Conservation (phyloP, 805 yeast genomes). For the Brettanomyces anomalus region DNA sequence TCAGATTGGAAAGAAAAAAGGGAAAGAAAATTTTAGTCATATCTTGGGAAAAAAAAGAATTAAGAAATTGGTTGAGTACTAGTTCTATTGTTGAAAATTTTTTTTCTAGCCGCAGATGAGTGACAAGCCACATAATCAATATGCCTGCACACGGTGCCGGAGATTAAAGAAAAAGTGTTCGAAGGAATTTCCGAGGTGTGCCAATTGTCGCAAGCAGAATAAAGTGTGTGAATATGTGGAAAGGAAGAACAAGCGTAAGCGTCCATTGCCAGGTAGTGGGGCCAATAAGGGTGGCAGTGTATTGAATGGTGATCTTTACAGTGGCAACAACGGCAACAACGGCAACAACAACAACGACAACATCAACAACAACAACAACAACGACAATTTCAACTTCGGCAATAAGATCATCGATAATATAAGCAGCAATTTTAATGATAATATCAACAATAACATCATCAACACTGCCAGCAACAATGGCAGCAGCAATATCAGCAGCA, state of each 20-base stretch:
- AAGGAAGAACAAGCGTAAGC: slow-evolving; percentile 22
- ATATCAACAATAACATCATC: not conserved
- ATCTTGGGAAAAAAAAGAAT: too few relatives aligned
- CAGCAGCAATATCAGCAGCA: not conserved
- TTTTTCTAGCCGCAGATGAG: too few relatives aligned
- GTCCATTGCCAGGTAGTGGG: not conserved
- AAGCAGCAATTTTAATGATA: too few relatives aligned
- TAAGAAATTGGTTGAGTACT: too few relatives aligned
- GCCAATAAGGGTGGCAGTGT: not conserved
- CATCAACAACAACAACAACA: not conserved
- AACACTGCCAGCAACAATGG: not conserved
- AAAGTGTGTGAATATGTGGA: slow-evolving; percentile 35
- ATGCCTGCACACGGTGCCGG: slow-evolving; percentile 39
- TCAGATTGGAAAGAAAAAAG: too few relatives aligned
- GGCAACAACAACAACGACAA: not conserved
- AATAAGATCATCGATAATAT: not conserved
- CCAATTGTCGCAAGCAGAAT: slow-evolving; percentile 31
- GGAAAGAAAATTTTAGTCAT: too few relatives aligned
- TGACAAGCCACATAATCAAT: slow-evolving; percentile 10
- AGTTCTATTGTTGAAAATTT: too few relatives aligned
- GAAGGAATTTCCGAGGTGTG: slow-evolving; percentile 34
- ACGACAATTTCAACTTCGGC: not conserved
- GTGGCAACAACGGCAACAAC: not conserved
- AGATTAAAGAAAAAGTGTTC: slow-evolving; percentile 41
- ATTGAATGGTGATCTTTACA: not conserved